These are phyloP conservation scores for Corymbia citriodora DNA, from an alignment of 441 rosid species.

Conservation along the genomic window DNA sequence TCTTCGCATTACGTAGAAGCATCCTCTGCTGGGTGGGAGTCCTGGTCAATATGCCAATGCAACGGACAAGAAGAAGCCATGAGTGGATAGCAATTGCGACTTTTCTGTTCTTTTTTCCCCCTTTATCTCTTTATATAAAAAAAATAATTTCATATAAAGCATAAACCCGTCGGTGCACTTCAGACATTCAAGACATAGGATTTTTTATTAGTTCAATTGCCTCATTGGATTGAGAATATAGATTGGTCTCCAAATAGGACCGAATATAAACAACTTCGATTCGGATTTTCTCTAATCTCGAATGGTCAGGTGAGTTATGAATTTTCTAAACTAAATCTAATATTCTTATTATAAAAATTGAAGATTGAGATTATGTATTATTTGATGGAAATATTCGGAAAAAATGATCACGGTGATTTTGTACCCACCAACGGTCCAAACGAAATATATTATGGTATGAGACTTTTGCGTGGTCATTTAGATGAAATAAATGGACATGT, in stretches of 20 bases:
- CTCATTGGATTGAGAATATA: not conserved
- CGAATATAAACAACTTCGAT: not conserved
- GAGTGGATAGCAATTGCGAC: not conserved
- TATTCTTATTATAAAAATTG: not conserved
- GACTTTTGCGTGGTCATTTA: not conserved
- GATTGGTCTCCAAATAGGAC: not conserved
- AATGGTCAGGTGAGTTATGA: accelerated
- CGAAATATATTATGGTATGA: not conserved
- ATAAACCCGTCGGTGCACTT: not conserved
- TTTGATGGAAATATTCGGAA: not conserved
- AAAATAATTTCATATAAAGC: not conserved
- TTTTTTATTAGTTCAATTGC: not conserved
- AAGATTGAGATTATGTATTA: not conserved
- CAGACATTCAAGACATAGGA: not conserved
- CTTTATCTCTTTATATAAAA: not conserved
- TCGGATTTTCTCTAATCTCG: not conserved
- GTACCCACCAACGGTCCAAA: not conserved
- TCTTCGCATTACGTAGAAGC: not conserved
- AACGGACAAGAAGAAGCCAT: not conserved
- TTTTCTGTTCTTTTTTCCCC: not conserved
- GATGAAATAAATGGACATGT: not conserved
- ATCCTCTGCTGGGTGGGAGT: not conserved
- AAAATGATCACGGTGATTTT: not conserved
- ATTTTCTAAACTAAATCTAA: not conserved
- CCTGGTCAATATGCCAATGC: not conserved